Percentiles rank a stretch among this genome's conserved stretches.
Conservation (phyloP, 1,139 yeast species). For the Spencermartinsiella ligniputridi region DNA sequence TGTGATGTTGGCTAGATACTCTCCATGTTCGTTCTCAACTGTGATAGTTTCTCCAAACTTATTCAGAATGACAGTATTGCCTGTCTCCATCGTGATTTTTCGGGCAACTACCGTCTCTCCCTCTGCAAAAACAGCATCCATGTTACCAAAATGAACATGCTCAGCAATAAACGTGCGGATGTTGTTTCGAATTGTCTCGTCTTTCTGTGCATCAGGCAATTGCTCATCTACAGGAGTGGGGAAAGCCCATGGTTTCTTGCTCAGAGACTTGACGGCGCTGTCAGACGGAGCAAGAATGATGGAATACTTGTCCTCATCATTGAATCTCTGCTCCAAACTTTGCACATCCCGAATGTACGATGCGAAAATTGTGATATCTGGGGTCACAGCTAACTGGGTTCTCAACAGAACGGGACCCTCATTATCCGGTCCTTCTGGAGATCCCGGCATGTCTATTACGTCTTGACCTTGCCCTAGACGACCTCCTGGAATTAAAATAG, state of each 20-base stretch:
- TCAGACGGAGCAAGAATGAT: conserved; percentile 35
- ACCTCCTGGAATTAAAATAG: conserved; percentile 5
- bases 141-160: conserved; percentile 27
- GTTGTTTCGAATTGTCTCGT: conserved; percentile 26
- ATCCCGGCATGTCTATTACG: conserved; percentile 5
- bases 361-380: conserved; percentile 33
- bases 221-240: conserved; percentile 23
- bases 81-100: not conserved
- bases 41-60: not conserved
- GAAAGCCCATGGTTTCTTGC: conserved; percentile 36
- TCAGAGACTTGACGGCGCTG: conserved; percentile 27
- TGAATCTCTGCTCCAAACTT: conserved; percentile 25
- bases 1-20: conserved; percentile 19
- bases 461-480: not conserved
- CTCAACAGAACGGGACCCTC: conserved; percentile 31
- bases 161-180: conserved; percentile 28
- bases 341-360: conserved; percentile 31
- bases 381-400: conserved; percentile 31
- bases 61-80: not conserved
- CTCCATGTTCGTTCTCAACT: conserved; percentile 4
- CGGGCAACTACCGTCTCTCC: conserved; percentile 13
- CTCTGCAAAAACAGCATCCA: conserved; percentile 10
- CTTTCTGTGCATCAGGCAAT: conserved; percentile 24
- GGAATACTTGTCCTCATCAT: conserved; percentile 27
- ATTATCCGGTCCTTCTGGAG: conserved; percentile 30